Evolutionary conservation across 345 rosid species (phyloP).

Genomic region (Erysimum cheiranthoides): DNA sequence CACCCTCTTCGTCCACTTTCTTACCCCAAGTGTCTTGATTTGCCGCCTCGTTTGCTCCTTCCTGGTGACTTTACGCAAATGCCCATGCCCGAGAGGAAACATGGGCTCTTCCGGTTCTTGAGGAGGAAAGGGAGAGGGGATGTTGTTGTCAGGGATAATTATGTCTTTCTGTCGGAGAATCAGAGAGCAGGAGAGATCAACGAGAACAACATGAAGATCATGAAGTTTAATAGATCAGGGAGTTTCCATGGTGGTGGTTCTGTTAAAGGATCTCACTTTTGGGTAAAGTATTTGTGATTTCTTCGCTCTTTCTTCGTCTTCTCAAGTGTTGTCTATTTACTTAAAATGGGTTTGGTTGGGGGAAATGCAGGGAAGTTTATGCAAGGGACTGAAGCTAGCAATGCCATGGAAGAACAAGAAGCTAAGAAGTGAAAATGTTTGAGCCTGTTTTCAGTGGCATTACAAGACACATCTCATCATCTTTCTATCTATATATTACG

Average conservation of each 20-base stretch:
- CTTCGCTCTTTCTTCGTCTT: slow-evolving; percentile 17
- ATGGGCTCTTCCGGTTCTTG: slow-evolving; percentile 56
- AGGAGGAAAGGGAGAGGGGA: slow-evolving; percentile 57
- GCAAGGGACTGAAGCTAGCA: slow-evolving; percentile 71
- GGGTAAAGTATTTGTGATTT: slow-evolving; percentile 55
- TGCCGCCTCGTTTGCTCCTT: slow-evolving; percentile 68
- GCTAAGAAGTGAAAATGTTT: slow-evolving; percentile 51
- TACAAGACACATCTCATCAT: slow-evolving; percentile 15
- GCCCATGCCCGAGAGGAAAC: slow-evolving; percentile 54
- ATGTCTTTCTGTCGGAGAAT: slow-evolving; percentile 62
- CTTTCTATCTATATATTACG: slow-evolving; percentile 16
- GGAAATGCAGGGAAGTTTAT: slow-evolving; percentile 59
- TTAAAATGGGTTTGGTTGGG: slow-evolving; percentile 25
- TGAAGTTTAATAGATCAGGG: slow-evolving; percentile 51
- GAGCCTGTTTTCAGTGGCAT: slow-evolving; percentile 6
- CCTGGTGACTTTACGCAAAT: slow-evolving; percentile 54
- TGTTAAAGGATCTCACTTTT: slow-evolving; percentile 59
- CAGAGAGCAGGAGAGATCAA: slow-evolving; percentile 47
- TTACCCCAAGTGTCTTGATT: slow-evolving; percentile 56
- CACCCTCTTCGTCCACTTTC: slow-evolving; percentile 43
- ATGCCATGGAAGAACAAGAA: slow-evolving; percentile 67
- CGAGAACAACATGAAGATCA: slow-evolving; percentile 44
- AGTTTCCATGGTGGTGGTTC: slow-evolving; percentile 48
- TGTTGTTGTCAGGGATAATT: slow-evolving; percentile 54
- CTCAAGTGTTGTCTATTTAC: background rate